Conservation (phyloP, 2,329 filamentous ascomycete species). For the Aspergillus ochraceoroseus region DNA sequence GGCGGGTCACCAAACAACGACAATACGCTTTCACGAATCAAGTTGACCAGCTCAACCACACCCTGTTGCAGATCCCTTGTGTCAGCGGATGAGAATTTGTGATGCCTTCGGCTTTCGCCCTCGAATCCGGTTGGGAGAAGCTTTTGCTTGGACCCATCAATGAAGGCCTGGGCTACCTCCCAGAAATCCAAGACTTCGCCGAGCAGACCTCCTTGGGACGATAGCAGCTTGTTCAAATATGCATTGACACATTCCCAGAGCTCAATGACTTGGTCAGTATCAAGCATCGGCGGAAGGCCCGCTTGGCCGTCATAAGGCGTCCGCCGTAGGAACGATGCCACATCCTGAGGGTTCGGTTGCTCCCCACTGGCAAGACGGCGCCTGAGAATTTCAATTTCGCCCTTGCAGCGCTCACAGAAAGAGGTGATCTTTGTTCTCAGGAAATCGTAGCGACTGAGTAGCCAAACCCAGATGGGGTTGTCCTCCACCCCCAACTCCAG, state of each 20-base stretch:
- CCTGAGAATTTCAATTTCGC: conserved; percentile 87
- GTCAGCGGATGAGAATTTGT: conserved; percentile 68
- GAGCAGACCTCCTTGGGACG: conserved; percentile 68
- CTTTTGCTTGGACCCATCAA: conserved; percentile 77
- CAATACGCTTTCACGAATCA: conserved; percentile 73
- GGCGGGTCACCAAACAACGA: conserved; percentile 83
- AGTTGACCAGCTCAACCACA: conserved; percentile 72
- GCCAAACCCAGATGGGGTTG: conserved; percentile 95
- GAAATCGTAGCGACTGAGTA: conserved; percentile 81
- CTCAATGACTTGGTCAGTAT: conserved; percentile 74
- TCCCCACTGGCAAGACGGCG: conserved; percentile 71
- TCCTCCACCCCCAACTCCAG: conserved; percentile 93
- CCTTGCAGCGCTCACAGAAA: conserved; percentile 76
- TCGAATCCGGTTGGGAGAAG: conserved; percentile 75
- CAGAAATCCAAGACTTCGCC: conserved; percentile 91
- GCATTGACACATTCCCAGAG: conserved; percentile 85
- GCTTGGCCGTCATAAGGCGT: conserved; percentile 64
- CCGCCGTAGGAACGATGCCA: conserved; percentile 71
- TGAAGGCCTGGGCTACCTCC: conserved; percentile 85
- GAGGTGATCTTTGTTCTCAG: conserved; percentile 78
- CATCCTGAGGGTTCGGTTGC: conserved; percentile 62
- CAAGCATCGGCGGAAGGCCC: conserved; percentile 60
- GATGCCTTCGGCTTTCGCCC: conserved; percentile 73
- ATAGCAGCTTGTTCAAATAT: conserved; percentile 70
- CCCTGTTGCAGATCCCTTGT: conserved; percentile 69